Evolutionary conservation across 2,329 filamentous ascomycete genomes (phyloP), one percentile per base, ranked within the genome.

Genomic region (Fusarium udum): DNA sequence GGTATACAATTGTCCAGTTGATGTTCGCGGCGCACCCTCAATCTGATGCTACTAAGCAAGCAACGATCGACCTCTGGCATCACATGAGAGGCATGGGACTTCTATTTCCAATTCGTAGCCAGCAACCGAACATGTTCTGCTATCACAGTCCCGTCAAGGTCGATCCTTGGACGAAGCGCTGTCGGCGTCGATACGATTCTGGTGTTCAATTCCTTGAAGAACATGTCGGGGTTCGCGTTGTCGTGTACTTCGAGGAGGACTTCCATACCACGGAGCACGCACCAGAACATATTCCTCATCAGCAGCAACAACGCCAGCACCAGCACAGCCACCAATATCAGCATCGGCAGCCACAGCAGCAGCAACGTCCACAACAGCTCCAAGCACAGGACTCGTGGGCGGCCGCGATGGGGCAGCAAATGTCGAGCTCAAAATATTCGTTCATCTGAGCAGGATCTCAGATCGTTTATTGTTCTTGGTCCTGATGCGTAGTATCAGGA

Each of bases 141-240:
- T 85, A 83, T 60, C 84, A 85, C 63, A 84, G 83, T 62, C 81
- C 82, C 1, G 78, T 85, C 72, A 84, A 84, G 73, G 80, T 84
- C 12, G 81, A 83, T n/a, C 84, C 84, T 5, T 84, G 81, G 81
- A 83, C 81, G 20, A 85, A 83, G 72, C 80, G 84, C 62, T 85
- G 84, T 63, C 79, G 81, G 31, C 80, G 84, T 53, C 79, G 82
- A 57, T 85, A 85, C 71, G 81, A 84, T 20, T 76, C 79, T 7
- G 79, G 81, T 7, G 77, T 82, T 14, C 75, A 79, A 43, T 80
- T 85, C 32, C 71, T 85, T 32, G 79, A 84, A 61, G 77, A 82
- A 59, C 81, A 84, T 55, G 78, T 80, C 18, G 81, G 80, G 14
- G 79, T 84, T 45, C 82, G 78, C 58, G 73, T 85, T 14, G 73